phyloP scores from a whole-genome alignment of 345 rosid species.

The rapeseed (Brassica napus) region Da-Ae NC_063448.1:18632501-18633000 shows the following conservation, averaged over 20 bases:
- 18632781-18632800: slow-evolving; percentile 94
- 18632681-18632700: neutral
- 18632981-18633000: slow-evolving; percentile 88
- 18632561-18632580: neutral
- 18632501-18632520: neutral
- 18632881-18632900: slow-evolving; percentile 4
- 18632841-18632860: slow-evolving; percentile 17
- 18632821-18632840: slow-evolving; percentile 61
- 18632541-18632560: neutral
- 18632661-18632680: neutral
- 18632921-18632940: neutral
- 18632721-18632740: slow-evolving; percentile 82
- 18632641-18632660: neutral
- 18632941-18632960: slow-evolving; percentile 67
- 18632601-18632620: neutral
- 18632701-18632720: slow-evolving; percentile 68
- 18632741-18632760: slow-evolving; percentile 95
- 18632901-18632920: neutral
- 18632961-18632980: slow-evolving; percentile 88
- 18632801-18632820: slow-evolving; percentile 90
- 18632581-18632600: neutral
- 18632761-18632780: slow-evolving; percentile 98
- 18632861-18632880: neutral
- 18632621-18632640: neutral
- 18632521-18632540: neutral